These are phyloP conservation scores for Dictyostelium purpureum DNA, from an alignment of 78 protist genomes.

Conservation along the genomic window DNA sequence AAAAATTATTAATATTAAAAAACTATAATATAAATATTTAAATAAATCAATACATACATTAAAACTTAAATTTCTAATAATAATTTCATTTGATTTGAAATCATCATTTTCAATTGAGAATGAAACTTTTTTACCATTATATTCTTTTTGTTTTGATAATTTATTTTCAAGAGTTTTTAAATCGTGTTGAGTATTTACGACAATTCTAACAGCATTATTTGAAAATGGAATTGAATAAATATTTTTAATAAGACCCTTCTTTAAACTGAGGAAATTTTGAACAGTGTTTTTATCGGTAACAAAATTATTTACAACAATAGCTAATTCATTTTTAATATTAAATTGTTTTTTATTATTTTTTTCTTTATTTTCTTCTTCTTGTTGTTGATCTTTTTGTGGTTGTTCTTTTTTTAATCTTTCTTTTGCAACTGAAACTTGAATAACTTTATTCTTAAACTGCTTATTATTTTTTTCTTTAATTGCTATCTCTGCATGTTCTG, in stretches of 20 bases:
- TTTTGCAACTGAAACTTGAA: slow-evolving; percentile 29
- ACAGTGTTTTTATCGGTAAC: neutral
- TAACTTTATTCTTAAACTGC: neutral
- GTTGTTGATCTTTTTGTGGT: neutral
- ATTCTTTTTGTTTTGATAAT: slow-evolving; percentile 4
- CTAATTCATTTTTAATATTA: slow-evolving; percentile 1
- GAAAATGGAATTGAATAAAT: slow-evolving; percentile 39
- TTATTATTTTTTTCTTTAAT: slow-evolving; percentile 16
- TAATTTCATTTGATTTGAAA: slow-evolving; percentile 13
- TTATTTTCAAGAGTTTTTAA: neutral
- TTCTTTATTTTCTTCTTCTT: neutral
- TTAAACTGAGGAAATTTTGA: neutral
- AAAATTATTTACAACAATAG: slow-evolving; percentile 9
- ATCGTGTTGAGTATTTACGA: slow-evolving; percentile 11
- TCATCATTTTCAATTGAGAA: slow-evolving; percentile 22
- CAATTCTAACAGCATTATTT: slow-evolving; percentile 25
- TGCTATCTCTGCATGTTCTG: slow-evolving; percentile 53
- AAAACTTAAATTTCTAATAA: slow-evolving; percentile 39
- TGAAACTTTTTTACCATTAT: neutral
- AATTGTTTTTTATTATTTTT: neutral
- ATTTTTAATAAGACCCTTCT: neutral
- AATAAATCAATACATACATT: slow-evolving; percentile 1
- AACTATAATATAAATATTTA: neutral
- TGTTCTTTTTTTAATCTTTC: neutral
- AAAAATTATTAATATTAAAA: neutral